Base-by-base conservation (phyloP, 179 eudicot species). In the Nepenthes alata region DNA sequence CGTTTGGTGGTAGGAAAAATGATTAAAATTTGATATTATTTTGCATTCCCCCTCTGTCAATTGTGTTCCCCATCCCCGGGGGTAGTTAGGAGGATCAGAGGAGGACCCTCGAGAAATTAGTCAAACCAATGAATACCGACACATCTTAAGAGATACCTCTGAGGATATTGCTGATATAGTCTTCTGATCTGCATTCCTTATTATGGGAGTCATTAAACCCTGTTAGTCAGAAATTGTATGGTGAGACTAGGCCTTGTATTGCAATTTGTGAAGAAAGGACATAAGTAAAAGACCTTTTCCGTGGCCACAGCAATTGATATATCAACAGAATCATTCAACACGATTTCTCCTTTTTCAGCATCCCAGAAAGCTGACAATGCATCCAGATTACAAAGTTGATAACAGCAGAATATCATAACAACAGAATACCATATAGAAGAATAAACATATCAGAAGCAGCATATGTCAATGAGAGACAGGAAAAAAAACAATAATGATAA, bases 251-350 rank as follows among this genome's bases (percentile, higher is more conserved):
- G 57, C 15, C 16, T 37, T 11, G 35, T 57, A 35, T 57, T 25
- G 6, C 36, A 41, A 15, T 41, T 49, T n/a, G 49, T 35, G 41
- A 59, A 67, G 55, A 51, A 36, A 35, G 63, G 62, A 50, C 58
- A 55, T 52, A 3, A 11, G 37, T 11, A 62, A 57, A 6, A 50
- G 13, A 90, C 99, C 95, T 90, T 93, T 66, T 93, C 99, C 53
- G 99, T 90, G 66, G 99, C 99, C 73, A 93, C 99, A 45, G 99
- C 99, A 75, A 93, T 83, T 47, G 99, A 87, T 72, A 90, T 87
- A 75, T 93, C 97, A 71, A 89, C 85, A 14, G 95, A 76, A 70
- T 85, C 83, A 59, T 85, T 78, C 56, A 79, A 62, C 62, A 77
- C 62, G 45, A 73, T 55, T 70, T 90, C 88, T 55, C 81, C 94